These are phyloP conservation scores for Pouteria campechiana DNA, from an alignment of 179 eudicot genomes.

Conservation along the genomic window DNA sequence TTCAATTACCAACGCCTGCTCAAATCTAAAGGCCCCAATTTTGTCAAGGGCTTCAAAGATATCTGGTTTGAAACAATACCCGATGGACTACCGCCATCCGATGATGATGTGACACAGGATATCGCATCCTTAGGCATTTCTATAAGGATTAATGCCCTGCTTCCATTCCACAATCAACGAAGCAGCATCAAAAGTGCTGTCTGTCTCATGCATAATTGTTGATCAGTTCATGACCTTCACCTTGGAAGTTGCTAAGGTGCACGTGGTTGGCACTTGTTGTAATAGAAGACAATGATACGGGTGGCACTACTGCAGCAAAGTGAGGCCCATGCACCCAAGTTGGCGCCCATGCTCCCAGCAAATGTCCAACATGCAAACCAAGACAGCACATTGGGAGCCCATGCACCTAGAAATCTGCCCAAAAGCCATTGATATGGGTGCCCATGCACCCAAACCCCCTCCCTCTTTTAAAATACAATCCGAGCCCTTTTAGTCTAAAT, in stretches of 20 bases:
- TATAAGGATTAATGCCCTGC: constrained; percentile 2
- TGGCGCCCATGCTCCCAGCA: too few relatives aligned
- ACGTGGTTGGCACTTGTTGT: too few relatives aligned
- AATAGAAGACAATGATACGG: too few relatives aligned
- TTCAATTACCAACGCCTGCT: constrained; percentile 13
- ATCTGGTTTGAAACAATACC: constrained; percentile 14
- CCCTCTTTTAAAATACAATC: too few relatives aligned
- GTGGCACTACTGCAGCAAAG: too few relatives aligned
- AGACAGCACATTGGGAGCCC: too few relatives aligned
- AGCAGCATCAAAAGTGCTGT: background rate
- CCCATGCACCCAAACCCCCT: too few relatives aligned
- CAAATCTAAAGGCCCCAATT: constrained; percentile 8
- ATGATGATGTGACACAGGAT: constrained; percentile 16
- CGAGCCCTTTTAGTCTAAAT: too few relatives aligned
- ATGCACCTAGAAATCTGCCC: too few relatives aligned
- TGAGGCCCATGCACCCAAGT: too few relatives aligned
- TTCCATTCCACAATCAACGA: background rate
- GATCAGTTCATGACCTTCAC: constrained; percentile 17
- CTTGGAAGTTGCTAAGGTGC: constrained; percentile 8
- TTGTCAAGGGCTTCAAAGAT: constrained; percentile 8
- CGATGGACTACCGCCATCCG: constrained; percentile 11
- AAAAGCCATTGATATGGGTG: too few relatives aligned
- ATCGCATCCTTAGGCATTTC: constrained; percentile 10
- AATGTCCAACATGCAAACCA: too few relatives aligned
- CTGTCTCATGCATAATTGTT: constrained; percentile 9